Conservation (phyloP, 805 yeast species). For the Pichia thaimueangensis region DNA sequence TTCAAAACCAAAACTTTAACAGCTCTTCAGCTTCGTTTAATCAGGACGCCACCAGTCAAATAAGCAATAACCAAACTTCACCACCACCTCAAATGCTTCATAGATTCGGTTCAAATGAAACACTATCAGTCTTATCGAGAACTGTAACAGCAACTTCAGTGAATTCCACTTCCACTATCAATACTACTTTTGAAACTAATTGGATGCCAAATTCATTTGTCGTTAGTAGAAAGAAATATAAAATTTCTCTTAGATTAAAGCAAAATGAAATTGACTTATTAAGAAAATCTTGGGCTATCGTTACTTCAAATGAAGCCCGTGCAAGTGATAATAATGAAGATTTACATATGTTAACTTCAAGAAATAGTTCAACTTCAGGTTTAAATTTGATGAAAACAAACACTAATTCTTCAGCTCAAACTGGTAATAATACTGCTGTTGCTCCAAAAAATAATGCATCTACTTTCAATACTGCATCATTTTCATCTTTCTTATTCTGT, state of each 20-base stretch:
- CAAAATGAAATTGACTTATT: conserved; percentile 38
- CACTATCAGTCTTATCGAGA: conserved; percentile 18
- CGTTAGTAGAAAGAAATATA: conserved; percentile 20
- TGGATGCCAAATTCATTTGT: conserved; percentile 31
- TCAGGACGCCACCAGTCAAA: not conserved
- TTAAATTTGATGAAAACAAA: conserved; percentile 1
- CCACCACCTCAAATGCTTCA: conserved; percentile 5
- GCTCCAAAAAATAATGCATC: not conserved
- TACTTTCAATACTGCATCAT: conserved; percentile 27
- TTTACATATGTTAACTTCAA: not conserved
- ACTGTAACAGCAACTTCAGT: conserved; percentile 24
- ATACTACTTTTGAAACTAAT: conserved; percentile 26
- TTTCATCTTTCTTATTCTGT: conserved; percentile 59
- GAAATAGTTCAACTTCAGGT: conserved; percentile 2
- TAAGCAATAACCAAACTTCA: not conserved
- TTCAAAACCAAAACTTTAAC: not conserved
- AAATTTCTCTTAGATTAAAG: conserved; percentile 23
- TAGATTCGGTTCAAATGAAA: conserved; percentile 13
- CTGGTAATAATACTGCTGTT: not conserved
- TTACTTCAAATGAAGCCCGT: conserved; percentile 20
- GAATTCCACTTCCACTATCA: conserved; percentile 23
- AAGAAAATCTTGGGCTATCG: conserved; percentile 42
- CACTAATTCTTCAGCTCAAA: conserved; percentile 2
- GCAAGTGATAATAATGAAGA: conserved; percentile 8
- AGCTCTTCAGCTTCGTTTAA: not conserved